These are phyloP conservation scores for Magnolia kwangsiensis DNA, from an alignment of 164 flowering plant genomes.

Conservation along the genomic window DNA sequence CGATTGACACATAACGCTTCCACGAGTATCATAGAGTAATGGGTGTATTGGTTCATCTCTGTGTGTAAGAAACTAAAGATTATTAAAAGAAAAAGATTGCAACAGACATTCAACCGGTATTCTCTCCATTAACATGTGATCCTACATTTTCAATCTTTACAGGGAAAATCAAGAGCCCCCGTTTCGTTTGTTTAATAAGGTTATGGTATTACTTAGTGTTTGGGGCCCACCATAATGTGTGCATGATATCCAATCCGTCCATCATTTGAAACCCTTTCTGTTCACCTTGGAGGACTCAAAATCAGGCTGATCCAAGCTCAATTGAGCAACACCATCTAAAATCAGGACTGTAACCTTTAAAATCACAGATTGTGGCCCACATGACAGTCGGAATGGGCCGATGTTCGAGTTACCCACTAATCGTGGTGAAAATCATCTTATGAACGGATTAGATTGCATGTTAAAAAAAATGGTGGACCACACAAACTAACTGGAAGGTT, in stretches of 20 bases:
- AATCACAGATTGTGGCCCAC: background rate
- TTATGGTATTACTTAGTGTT: no score
- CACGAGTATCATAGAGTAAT: no score
- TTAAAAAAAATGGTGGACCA: no score
- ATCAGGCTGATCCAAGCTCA: background rate
- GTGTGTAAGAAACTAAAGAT: no score
- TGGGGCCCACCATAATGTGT: background rate
- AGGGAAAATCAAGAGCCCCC: background rate
- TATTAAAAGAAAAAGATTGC: no score
- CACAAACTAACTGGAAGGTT: no score
- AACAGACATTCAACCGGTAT: constrained; percentile 6
- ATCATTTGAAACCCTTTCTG: background rate
- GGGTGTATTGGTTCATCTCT: no score
- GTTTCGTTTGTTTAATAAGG: background rate
- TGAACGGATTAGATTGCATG: background rate
- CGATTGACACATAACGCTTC: no score
- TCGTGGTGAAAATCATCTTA: background rate
- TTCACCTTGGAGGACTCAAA: no score
- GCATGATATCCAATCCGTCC: background rate
- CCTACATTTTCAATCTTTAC: background rate
- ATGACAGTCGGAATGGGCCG: background rate
- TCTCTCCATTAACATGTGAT: constrained; percentile 3
- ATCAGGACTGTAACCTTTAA: background rate
- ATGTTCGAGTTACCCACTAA: no score
- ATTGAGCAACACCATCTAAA: background rate